phyloP scores from a whole-genome alignment of 331 rosid genomes.

The Erythrophleum ivorense region DNA sequence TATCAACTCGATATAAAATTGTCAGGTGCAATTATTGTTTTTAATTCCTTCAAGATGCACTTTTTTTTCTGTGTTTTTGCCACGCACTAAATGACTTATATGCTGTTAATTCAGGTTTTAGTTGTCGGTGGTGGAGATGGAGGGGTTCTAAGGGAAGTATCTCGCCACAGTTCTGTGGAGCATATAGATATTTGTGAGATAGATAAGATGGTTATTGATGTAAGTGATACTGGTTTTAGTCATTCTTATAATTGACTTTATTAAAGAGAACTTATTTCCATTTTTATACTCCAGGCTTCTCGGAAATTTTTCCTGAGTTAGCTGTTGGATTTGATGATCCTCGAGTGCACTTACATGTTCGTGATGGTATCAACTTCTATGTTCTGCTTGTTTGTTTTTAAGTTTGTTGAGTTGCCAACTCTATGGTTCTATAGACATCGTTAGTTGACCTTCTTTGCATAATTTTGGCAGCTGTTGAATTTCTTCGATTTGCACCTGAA shows the following conservation, averaged over 20 bases:
- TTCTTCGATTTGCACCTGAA: conserved; percentile 61
- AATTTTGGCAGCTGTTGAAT: conserved; percentile 75
- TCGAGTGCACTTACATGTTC: conserved; percentile 87
- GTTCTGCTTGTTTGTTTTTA: conserved; percentile 29
- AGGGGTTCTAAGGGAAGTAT: conserved; percentile 89
- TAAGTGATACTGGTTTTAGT: conserved; percentile 48
- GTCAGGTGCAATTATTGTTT: neutral
- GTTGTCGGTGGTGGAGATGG: conserved; percentile 99
- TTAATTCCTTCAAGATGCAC: neutral
- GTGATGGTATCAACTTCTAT: conserved; percentile 66
- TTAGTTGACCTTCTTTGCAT: conserved; percentile 12
- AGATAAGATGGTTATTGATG: conserved; percentile 96
- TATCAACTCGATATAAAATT: neutral
- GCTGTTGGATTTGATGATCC: conserved; percentile 94
- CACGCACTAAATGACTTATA: neutral
- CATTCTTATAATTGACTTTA: neutral
- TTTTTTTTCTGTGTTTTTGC: neutral
- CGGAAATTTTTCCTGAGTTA: conserved; percentile 73
- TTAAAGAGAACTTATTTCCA: conserved; percentile 25
- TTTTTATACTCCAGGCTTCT: conserved; percentile 66
- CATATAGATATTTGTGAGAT: conserved; percentile 96
- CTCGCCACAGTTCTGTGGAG: conserved; percentile 85
- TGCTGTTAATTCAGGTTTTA: conserved; percentile 63
- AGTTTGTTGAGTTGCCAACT: conserved; percentile 15
- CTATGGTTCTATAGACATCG: conserved; percentile 9